phyloP scores from a whole-genome alignment of 345 rosid species.

The Lagerstroemia speciosa region DNA sequence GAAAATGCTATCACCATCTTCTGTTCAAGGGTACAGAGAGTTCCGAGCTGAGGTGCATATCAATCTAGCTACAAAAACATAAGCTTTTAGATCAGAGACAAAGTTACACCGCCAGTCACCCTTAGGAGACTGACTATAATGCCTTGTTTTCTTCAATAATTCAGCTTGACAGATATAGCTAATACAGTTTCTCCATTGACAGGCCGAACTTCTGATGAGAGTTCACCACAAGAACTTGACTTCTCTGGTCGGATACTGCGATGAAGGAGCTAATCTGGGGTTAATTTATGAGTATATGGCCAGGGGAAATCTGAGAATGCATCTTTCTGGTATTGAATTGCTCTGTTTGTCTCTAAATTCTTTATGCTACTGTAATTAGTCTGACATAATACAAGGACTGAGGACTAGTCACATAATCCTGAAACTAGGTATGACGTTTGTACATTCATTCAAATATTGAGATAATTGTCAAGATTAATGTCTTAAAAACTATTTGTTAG shows the following conservation, averaged over 20 bases:
- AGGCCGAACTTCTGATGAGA: conserved; percentile 5
- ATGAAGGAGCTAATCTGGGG: not conserved
- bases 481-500: too few species aligned
- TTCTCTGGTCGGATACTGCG: conserved; percentile 1
- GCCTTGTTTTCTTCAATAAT: too few species aligned
- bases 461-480: too few species aligned
- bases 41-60: not conserved
- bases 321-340: conserved; percentile 2
- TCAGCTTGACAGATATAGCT: not conserved
- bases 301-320: not conserved
- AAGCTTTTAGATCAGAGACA: too few species aligned
- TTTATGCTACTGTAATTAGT: too few species aligned
- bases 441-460: too few species aligned
- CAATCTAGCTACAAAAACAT: not conserved
- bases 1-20: conserved; percentile 1
- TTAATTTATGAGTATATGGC: conserved; percentile 6
- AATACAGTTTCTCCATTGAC: not conserved
- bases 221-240: conserved; percentile 7
- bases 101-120: too few species aligned
- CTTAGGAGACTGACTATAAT: not conserved
- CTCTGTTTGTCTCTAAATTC: not conserved
- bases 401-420: not conserved
- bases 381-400: too few species aligned
- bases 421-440: not conserved
- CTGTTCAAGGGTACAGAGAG: conserved; percentile 4